Evolutionary conservation across 495 filamentous ascomycete genomes (phyloP).

Genomic region (Aeminium ludgeri): DNA sequence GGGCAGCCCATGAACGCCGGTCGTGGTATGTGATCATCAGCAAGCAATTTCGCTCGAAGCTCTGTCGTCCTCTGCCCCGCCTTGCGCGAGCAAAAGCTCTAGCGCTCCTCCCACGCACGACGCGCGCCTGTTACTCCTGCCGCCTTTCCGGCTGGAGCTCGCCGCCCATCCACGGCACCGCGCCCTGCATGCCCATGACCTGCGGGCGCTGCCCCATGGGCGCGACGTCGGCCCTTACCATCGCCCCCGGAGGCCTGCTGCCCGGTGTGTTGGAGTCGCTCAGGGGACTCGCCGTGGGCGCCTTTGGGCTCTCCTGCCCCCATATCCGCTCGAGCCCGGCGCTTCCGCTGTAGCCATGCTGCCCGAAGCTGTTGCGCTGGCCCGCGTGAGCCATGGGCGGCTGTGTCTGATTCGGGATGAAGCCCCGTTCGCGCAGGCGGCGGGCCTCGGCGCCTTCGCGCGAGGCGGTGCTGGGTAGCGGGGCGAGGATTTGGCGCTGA

Average conservation of each 20-base stretch:
- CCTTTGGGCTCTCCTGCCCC: slow-evolving; percentile 8
- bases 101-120: no score
- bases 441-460: slow-evolving; percentile 13
- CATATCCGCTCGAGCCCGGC: slow-evolving; percentile 7
- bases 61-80: no score
- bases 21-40: background rate
- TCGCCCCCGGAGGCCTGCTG: background rate
- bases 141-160: no score
- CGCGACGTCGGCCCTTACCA: background rate
- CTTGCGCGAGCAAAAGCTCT: no score
- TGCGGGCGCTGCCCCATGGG: no score
- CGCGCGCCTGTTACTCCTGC: no score
- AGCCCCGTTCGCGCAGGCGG: slow-evolving; percentile 10
- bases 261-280: slow-evolving; percentile 9
- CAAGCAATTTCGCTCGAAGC: background rate
- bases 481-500: slow-evolving; percentile 7
- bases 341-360: slow-evolving; percentile 3
- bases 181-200: background rate
- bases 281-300: slow-evolving; percentile 13
- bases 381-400: background rate
- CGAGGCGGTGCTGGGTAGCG: slow-evolving; percentile 7
- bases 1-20: no score
- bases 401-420: slow-evolving; percentile 2
- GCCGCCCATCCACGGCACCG: background rate
- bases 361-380: slow-evolving; percentile 6